Evolutionary conservation across 2,329 filamentous ascomycete species (phyloP), one percentile per base, ranked within the genome.

Genomic region (Colletotrichum gigasporum): DNA sequence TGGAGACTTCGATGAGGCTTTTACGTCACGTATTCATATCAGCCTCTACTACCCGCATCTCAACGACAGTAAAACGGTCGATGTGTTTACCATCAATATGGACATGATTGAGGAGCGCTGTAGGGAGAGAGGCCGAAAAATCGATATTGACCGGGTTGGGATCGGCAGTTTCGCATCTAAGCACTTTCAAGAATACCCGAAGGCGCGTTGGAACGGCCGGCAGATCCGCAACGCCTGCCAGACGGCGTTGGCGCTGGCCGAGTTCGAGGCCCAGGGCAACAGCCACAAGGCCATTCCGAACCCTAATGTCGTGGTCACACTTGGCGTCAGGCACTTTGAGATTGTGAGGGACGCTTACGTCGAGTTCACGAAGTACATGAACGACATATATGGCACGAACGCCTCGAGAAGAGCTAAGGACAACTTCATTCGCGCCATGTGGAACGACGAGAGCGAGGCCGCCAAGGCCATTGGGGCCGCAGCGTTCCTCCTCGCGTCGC

Each of bases 1-100:
- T 28, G 76, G 77, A 45, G 74, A 75, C 35, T 82, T 85, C 56
- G 82, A 84, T 65, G 71, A 71, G 7, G 82, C 82, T 10, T 83
- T 84, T 70, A 79, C 80, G 11, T 80, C 77, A 50, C 79, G 82
- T 28, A 84, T 84, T 56, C 81, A 84, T 68, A 80, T 84, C 3
- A 59, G 34, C 32, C 68, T 74, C 22, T 72, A 73, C 65, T 74
- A 78, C 67, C 76, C 76, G 14, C 76, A 75, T 1, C 70, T 81
- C 0, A 73, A 76, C 55, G 74, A 75, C 70, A 67, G 70, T 0
- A 76, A 80, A 66, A 77, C 81, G 35, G 75, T 76, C 66, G 74
- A 75, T 56, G 80, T 81, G 59, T 80, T 80, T 74, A 73, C 71
- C 7, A 68, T 79, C 50, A 81, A 80, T 67, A 72, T 81, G 11